A percentile compares a stretch with the other conserved stretches of the same genome.
These are phyloP conservation scores for Sindora glabra DNA, from an alignment of 306 rosid species.

Conservation along the genomic window DNA sequence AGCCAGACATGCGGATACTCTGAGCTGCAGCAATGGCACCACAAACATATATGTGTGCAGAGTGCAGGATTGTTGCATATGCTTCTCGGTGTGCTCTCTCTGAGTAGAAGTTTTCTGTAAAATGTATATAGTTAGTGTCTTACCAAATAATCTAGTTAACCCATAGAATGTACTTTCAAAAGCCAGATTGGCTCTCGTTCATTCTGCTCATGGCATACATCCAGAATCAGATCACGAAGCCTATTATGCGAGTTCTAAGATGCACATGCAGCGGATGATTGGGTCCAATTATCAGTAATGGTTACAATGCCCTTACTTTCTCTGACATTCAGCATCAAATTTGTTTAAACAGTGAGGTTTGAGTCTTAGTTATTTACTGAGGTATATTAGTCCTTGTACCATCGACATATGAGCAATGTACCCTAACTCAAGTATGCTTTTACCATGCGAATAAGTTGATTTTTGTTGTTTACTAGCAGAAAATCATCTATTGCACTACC, in stretches of 20 bases:
- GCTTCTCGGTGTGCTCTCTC: conserved; percentile 49
- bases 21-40: conserved; percentile 64
- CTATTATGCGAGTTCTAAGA: neutral
- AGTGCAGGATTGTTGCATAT: conserved; percentile 60
- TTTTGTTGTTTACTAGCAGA: neutral
- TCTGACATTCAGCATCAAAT: neutral
- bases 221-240: neutral
- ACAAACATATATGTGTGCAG: conserved; percentile 57
- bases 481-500: neutral
- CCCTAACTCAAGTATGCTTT: neutral
- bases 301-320: neutral
- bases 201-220: neutral
- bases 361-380: neutral
- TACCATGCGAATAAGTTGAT: neutral
- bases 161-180: neutral
- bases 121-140: conserved; percentile 3
- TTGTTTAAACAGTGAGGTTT: neutral
- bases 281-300: neutral
- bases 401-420: neutral
- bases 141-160: neutral
- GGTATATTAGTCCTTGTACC: neutral
- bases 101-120: conserved; percentile 35
- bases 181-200: neutral
- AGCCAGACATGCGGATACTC: conserved; percentile 63
- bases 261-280: neutral